Percentiles rank a stretch among this genome's conserved stretches.
Conservation (phyloP, 768 basidiomycete species). For the Lyophyllum shimeji region DNA sequence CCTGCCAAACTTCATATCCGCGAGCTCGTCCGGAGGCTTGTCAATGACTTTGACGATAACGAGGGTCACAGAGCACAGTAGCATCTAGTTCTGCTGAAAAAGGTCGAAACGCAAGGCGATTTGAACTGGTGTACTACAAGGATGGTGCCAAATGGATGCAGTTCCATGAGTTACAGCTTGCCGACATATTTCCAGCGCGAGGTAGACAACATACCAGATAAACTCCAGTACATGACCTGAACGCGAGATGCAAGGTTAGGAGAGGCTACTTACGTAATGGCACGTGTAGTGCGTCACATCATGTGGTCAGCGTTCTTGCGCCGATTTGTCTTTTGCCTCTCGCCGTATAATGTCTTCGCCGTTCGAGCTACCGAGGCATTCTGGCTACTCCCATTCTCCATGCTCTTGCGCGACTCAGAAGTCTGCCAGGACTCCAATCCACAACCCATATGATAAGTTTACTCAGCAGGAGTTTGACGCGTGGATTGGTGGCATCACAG, state of each 20-base stretch:
- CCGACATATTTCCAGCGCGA: no score
- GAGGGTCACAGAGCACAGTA: not conserved
- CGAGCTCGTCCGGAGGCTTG: not conserved
- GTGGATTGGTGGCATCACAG: conserved; percentile 67
- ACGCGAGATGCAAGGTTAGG: no score
- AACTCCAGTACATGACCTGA: no score
- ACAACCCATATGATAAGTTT: conserved; percentile 77
- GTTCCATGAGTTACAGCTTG: no score
- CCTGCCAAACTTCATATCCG: not conserved
- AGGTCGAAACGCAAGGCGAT: not conserved
- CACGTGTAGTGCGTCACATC: conserved; percentile 5
- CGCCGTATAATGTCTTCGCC: conserved; percentile 14
- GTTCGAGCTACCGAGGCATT: conserved; percentile 10
- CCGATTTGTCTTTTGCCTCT: conserved; percentile 5
- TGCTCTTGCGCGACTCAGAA: conserved; percentile 17
- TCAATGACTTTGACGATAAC: not conserved
- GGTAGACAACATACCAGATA: no score
- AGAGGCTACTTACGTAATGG: conserved; percentile 3
- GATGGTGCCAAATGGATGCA: no score
- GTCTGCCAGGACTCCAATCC: conserved; percentile 46
- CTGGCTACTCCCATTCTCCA: conserved; percentile 5
- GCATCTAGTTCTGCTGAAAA: not conserved
- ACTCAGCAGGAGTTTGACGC: conserved; percentile 65
- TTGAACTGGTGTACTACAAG: no score
- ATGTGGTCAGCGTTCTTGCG: not conserved